Conservation (phyloP, 805 yeast genomes). For the Metschnikowia baotianmanensis region DNA sequence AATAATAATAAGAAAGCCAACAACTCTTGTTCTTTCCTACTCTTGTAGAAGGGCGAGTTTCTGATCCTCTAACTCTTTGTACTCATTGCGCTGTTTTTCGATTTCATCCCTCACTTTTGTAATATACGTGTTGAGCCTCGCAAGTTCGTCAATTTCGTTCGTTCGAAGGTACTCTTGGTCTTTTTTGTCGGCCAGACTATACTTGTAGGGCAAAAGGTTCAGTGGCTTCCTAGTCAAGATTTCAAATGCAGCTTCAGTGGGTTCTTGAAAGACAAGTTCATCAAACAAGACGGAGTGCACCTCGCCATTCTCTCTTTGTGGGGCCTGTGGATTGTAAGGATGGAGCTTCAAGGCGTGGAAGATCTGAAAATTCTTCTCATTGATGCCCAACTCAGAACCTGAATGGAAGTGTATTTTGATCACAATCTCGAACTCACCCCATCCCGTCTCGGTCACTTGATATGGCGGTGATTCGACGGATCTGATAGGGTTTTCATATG, state of each 20-base stretch:
- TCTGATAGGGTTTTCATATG: conserved; percentile 84
- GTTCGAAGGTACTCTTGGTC: conserved; percentile 42
- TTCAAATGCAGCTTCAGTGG: conserved; percentile 86
- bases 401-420: conserved; percentile 81
- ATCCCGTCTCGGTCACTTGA: conserved; percentile 94
- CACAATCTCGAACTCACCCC: conserved; percentile 98
- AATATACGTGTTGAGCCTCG: conserved; percentile 39
- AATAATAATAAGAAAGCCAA: too few species aligned
- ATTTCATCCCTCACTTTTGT: conserved; percentile 39
- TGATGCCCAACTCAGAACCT: conserved; percentile 60
- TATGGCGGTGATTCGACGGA: conserved; percentile 88
- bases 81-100: conserved; percentile 39
- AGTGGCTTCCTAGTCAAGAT: conserved; percentile 67
- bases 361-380: conserved; percentile 80
- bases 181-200: conserved; percentile 32
- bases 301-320: conserved; percentile 41
- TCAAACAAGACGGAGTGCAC: conserved; percentile 61
- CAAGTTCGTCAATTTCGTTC: conserved; percentile 41
- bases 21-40: not conserved
- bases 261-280: conserved; percentile 92
- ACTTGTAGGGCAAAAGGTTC: conserved; percentile 46
- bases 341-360: conserved; percentile 91
- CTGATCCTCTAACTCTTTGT: conserved; percentile 41
- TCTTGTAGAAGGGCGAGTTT: conserved; percentile 36
- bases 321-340: conserved; percentile 61